Base-by-base conservation (phyloP, 495 filamentous ascomycete genomes). In the Xylaria flabelliformis region DNA sequence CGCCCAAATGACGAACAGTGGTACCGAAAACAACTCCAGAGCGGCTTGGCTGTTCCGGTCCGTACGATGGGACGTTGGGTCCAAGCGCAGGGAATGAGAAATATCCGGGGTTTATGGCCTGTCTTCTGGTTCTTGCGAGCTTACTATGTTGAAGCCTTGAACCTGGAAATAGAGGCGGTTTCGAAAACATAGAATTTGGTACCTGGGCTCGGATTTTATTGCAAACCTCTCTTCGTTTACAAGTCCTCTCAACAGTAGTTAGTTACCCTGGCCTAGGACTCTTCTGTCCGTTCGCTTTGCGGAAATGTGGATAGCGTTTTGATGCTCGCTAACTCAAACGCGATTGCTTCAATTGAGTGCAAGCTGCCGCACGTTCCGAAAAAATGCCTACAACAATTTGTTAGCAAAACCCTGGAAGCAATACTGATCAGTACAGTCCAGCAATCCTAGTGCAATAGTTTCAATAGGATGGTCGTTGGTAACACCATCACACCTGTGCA, bases 321-420 rank as follows among this genome's bases (percentile, higher is more conserved):
- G 26, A 29, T 32, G 42, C 42, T 50, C 42, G 26, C 63, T 48
- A 50, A 65, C 17, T 65, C 26, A 19, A 65, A 24, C 39, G 10
- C 26, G 39, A 64, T 64, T 64, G 9, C 39, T 13, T 3, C 2
- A 21, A 51, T 39, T 19, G 53, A 39, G 29, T 12, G 19, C 53
- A 69, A 41, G 17, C 17, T 48, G 29, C 67, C 67, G 56, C 41
- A 29, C n/a, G 67, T 36, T 56, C 56, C 26, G 56, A 21, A 12
- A 41, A 69, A 34, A 56, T 26, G 19, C 12, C 48, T 41, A n/a
- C 39, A 19, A 62, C 36, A 36, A 26, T 10, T 21, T 12, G 9
- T 10, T 13, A 63, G 13, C 3, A 39, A 63, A 41, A 63, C 9
- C 26, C 5, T 7, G 32, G 29, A 42, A 42, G 39, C 39, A 42